Percentiles rank a stretch among this genome's conserved stretches.
These are phyloP conservation scores for Vittaforma corneae DNA, from an alignment of 371 early-diverging fungal genomes.

Conservation along the genomic window DNA sequence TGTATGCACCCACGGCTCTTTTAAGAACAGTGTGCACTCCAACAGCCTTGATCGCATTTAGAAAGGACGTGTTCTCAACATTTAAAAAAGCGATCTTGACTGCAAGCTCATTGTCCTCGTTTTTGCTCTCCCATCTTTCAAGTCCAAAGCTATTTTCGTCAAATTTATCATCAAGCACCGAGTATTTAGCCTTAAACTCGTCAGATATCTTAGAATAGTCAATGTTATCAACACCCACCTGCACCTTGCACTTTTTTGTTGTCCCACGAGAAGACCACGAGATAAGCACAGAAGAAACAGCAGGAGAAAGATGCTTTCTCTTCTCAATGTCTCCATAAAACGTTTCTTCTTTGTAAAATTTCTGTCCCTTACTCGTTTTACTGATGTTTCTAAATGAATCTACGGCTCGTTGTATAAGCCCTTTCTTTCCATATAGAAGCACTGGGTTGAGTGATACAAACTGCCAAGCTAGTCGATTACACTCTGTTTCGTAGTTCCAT, in stretches of 20 bases:
- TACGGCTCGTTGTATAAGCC: conserved; percentile 80
- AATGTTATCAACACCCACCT: conserved; percentile 62
- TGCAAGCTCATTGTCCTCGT: conserved; percentile 64
- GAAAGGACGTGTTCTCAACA: conserved; percentile 59
- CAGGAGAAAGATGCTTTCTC: conserved; percentile 53
- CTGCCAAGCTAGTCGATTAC: conserved; percentile 75
- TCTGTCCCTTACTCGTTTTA: conserved; percentile 67
- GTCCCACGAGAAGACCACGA: conserved; percentile 60
- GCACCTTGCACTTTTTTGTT: conserved; percentile 60
- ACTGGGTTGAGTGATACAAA: conserved; percentile 71
- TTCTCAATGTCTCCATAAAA: conserved; percentile 63
- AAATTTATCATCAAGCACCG: conserved; percentile 63
- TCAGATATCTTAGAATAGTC: conserved; percentile 58
- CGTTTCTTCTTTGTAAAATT: conserved; percentile 71
- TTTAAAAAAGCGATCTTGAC: conserved; percentile 65
- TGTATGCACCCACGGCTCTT: conserved; percentile 64
- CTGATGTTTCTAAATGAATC: conserved; percentile 77
- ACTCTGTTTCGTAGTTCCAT: conserved; percentile 78
- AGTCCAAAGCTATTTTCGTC: conserved; percentile 60
- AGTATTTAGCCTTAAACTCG: conserved; percentile 61
- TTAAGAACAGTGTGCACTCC: conserved; percentile 62
- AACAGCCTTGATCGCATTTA: conserved; percentile 61
- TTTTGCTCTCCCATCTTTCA: conserved; percentile 62
- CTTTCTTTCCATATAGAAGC: conserved; percentile 71
- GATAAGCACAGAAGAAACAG: conserved; percentile 60